phyloP scores from a whole-genome alignment of 208 protist species.

The Trypanosomatidae sp. region DNA sequence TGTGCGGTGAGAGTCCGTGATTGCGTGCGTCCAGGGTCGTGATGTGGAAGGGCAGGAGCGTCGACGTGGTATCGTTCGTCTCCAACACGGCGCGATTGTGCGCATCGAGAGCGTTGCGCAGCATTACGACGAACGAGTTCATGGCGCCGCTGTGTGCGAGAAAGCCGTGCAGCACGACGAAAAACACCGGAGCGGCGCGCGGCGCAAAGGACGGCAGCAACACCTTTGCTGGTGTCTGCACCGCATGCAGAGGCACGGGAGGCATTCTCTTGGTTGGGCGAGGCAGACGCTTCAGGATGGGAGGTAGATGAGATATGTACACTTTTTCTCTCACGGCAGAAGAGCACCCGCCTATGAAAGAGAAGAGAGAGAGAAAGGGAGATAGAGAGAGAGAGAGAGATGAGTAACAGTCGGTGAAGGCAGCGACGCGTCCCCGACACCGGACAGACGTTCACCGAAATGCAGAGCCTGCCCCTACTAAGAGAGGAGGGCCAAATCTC shows the following conservation, averaged over 20 bases:
- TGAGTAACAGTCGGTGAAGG: no score
- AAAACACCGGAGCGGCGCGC: constrained; percentile 24
- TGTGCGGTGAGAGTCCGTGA: constrained; percentile 59
- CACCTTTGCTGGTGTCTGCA: constrained; percentile 22
- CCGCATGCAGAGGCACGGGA: constrained; percentile 12
- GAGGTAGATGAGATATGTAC: no score
- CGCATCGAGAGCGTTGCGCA: constrained; percentile 25
- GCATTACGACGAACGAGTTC: constrained; percentile 37
- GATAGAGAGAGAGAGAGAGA: no score
- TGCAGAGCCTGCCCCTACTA: no score
- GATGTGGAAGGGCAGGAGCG: constrained; percentile 25
- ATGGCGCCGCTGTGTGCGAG: constrained; percentile 52
- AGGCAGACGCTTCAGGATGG: no score
- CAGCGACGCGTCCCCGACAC: no score
- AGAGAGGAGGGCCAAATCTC: no score
- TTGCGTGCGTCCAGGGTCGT: constrained; percentile 50
- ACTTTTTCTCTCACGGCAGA: no score
- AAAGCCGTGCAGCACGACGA: constrained; percentile 66
- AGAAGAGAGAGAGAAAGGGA: no score
- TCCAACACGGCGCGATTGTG: constrained; percentile 17
- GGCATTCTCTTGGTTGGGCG: background rate
- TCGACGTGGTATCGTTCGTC: no score
- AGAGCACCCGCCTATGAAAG: no score
- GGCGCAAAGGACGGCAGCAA: constrained; percentile 9
- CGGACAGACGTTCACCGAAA: no score